These are phyloP conservation scores for Agapanthus africanus DNA, from an alignment of 106 monocot genomes.

Conservation along the genomic window DNA sequence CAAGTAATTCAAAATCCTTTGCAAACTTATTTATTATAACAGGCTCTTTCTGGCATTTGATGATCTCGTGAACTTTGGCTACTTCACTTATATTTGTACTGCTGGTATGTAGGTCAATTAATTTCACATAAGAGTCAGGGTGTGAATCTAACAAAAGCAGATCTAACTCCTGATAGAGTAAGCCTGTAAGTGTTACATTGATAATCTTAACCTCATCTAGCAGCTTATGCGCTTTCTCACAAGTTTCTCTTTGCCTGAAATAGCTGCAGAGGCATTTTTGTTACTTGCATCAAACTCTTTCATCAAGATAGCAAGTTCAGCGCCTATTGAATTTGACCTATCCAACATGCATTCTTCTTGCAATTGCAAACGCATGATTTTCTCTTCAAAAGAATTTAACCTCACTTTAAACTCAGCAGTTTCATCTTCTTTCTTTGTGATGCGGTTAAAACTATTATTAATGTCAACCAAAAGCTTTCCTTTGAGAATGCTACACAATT, in stretches of 20 bases:
- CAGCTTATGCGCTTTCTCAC: constrained; percentile 19
- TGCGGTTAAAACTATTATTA: constrained; percentile 46
- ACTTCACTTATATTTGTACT: constrained; percentile 2
- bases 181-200: constrained; percentile 20
- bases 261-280: constrained; percentile 18
- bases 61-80: constrained; percentile 1
- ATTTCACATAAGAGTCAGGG: background rate
- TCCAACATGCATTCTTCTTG: constrained; percentile 67
- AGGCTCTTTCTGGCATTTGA: constrained; percentile 14
- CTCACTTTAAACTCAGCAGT: constrained; percentile 27
- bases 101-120: background rate
- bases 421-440: constrained; percentile 62
- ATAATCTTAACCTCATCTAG: constrained; percentile 15
- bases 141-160: constrained; percentile 5
- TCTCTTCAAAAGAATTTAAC: constrained; percentile 49
- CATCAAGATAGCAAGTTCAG: constrained; percentile 52
- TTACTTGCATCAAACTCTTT: constrained; percentile 40
- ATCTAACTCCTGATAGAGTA: constrained; percentile 9
- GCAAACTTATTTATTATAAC: constrained; percentile 13
- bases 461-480: constrained; percentile 72
- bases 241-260: constrained; percentile 23
- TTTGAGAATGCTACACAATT: constrained; percentile 54
- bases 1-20: constrained; percentile 33
- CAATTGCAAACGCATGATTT: constrained; percentile 40
- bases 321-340: constrained; percentile 52